Evolutionary conservation across 768 basidiomycete genomes (phyloP).

Genomic region (Panaeolus cyanescens): DNA sequence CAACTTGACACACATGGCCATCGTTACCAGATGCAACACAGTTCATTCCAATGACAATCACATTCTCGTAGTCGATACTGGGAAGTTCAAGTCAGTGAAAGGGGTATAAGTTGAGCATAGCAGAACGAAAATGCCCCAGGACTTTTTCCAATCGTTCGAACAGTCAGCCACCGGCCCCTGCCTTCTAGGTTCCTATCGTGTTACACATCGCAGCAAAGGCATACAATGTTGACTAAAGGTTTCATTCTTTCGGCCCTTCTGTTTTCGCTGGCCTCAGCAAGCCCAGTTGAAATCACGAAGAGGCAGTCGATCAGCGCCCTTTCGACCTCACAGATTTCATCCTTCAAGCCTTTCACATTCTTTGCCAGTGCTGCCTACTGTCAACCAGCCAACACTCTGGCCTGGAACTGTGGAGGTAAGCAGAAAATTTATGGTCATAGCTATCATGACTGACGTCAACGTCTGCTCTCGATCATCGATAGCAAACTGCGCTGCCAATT

Average conservation of each 20-base stretch:
- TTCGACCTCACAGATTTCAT: constrained; percentile 38
- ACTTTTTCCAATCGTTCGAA: background rate
- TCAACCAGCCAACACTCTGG: constrained; percentile 36
- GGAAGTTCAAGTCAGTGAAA: background rate
- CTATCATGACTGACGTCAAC: background rate
- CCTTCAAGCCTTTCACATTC: constrained; percentile 48
- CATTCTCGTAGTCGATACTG: background rate
- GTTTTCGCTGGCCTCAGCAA: background rate
- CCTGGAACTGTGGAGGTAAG: constrained; percentile 55
- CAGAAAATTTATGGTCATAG: background rate
- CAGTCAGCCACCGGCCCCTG: background rate
- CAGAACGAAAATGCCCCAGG: background rate
- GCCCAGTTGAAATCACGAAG: background rate
- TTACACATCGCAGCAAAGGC: background rate
- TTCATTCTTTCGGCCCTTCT: background rate
- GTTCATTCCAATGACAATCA: background rate
- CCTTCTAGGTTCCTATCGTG: background rate
- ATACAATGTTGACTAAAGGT: background rate
- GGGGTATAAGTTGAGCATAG: background rate
- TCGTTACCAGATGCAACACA: background rate
- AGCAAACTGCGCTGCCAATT: constrained; percentile 50
- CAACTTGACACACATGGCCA: background rate
- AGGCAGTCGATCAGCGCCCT: constrained; percentile 34
- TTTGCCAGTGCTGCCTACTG: constrained; percentile 59
- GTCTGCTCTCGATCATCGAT: background rate